Conservation (phyloP, 164 flowering plant species). For the Tetrastigma voinierianum region DNA sequence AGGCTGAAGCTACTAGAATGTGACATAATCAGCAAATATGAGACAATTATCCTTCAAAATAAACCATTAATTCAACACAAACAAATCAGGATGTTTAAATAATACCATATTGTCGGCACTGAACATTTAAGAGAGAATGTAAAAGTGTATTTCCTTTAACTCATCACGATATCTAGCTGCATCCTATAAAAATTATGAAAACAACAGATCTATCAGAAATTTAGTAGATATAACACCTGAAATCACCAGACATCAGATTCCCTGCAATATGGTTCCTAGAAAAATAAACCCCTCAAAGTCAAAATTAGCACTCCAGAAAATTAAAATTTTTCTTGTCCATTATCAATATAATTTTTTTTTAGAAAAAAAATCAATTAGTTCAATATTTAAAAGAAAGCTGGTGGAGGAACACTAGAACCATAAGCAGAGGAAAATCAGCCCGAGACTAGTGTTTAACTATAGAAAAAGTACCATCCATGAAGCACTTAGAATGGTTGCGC, state of each 20-base stretch:
- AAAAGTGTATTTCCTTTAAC: conserved; percentile 68
- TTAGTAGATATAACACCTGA: background rate
- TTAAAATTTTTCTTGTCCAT: no score
- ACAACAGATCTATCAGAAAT: background rate
- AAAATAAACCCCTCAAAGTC: background rate
- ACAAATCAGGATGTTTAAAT: no score
- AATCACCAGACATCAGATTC: background rate
- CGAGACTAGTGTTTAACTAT: no score
- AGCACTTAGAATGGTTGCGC: no score
- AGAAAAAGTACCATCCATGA: no score
- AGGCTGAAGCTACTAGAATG: no score
- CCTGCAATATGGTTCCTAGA: background rate
- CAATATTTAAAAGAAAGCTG: no score
- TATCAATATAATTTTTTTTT: no score
- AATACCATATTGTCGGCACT: conserved; percentile 80
- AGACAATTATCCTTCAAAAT: background rate
- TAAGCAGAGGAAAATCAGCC: no score
- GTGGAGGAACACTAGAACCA: no score
- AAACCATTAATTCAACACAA: background rate
- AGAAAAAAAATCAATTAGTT: background rate
- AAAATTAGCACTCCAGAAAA: no score
- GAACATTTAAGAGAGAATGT: conserved; percentile 70
- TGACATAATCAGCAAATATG: no score
- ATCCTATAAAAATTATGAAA: conserved; percentile 48
- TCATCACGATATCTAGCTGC: conserved; percentile 77